Percentiles rank a stretch among this genome's conserved stretches.
Conservation (phyloP, 2,329 filamentous ascomycete genomes). For the Colletotrichum chlorophyti region DNA sequence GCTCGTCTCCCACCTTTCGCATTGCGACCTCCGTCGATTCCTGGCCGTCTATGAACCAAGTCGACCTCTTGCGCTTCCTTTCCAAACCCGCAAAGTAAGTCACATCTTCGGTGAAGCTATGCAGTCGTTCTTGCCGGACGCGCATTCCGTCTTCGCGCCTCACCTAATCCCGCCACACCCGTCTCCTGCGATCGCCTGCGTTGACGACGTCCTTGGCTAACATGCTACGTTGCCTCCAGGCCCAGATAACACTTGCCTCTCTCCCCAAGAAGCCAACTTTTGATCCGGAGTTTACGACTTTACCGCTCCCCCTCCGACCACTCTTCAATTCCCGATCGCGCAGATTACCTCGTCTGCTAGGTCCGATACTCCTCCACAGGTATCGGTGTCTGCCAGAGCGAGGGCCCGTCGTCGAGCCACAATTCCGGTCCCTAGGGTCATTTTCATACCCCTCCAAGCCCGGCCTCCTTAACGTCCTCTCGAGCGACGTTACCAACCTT, state of each 20-base stretch:
- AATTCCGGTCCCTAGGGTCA: constrained; percentile 86
- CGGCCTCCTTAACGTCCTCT: constrained; percentile 90
- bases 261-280: background rate
- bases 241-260: constrained; percentile 27
- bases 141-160: background rate
- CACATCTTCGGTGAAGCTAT: background rate
- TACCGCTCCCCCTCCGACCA: constrained; percentile 6
- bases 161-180: no score
- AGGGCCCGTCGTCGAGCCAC: constrained; percentile 71
- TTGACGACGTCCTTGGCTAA: background rate
- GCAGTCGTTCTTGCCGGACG: background rate
- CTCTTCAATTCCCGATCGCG: constrained; percentile 32
- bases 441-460: constrained; percentile 81
- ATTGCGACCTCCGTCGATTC: background rate
- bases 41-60: constrained; percentile 80
- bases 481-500: constrained; percentile 64
- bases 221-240: constrained; percentile 25
- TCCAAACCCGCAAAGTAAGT: constrained; percentile 93
- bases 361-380: constrained; percentile 81
- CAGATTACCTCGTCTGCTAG: constrained; percentile 77
- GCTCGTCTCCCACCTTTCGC: constrained; percentile 9
- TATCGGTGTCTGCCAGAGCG: constrained; percentile 83
- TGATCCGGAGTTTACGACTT: constrained; percentile 16
- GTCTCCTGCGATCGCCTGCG: no score
- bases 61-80: constrained; percentile 89